These are phyloP conservation scores for Pleurotus giganteus DNA, from an alignment of 768 basidiomycete species.

Conservation along the genomic window DNA sequence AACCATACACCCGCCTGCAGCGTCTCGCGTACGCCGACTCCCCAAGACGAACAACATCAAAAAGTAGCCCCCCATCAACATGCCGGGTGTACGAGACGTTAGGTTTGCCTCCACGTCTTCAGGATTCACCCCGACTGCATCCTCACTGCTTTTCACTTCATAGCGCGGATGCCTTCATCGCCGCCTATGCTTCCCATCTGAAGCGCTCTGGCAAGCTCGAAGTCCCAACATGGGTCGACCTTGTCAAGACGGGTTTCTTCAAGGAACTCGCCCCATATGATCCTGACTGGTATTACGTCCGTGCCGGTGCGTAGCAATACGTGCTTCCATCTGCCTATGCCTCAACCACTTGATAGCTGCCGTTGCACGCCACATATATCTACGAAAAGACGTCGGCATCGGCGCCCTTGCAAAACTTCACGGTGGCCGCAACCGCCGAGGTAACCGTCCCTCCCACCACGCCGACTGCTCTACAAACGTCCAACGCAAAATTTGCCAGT, in stretches of 20 bases:
- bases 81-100: constrained; percentile 84
- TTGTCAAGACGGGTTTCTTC: constrained; percentile 96
- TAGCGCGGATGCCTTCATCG: constrained; percentile 93
- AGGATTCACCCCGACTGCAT: constrained; percentile 15
- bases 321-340: not conserved
- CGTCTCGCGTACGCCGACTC: constrained; percentile 35
- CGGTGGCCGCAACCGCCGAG: constrained; percentile 93
- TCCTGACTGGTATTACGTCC: constrained; percentile 99
- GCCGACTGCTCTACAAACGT: constrained; percentile 81
- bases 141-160: constrained; percentile 16
- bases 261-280: constrained; percentile 99
- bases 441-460: constrained; percentile 96
- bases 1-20: constrained; percentile 13
- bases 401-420: constrained; percentile 95
- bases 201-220: constrained; percentile 99
- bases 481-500: constrained; percentile 94
- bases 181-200: constrained; percentile 92
- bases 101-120: constrained; percentile 42
- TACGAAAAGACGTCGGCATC: constrained; percentile 95
- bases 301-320: constrained; percentile 71
- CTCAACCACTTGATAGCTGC: constrained; percentile 56
- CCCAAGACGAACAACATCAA: constrained; percentile 38
- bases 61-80: constrained; percentile 35
- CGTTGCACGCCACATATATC: constrained; percentile 98
- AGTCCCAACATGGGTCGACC: constrained; percentile 96